Evolutionary conservation across 441 rosid genomes (phyloP).

Genomic region (Daphne laureola): DNA sequence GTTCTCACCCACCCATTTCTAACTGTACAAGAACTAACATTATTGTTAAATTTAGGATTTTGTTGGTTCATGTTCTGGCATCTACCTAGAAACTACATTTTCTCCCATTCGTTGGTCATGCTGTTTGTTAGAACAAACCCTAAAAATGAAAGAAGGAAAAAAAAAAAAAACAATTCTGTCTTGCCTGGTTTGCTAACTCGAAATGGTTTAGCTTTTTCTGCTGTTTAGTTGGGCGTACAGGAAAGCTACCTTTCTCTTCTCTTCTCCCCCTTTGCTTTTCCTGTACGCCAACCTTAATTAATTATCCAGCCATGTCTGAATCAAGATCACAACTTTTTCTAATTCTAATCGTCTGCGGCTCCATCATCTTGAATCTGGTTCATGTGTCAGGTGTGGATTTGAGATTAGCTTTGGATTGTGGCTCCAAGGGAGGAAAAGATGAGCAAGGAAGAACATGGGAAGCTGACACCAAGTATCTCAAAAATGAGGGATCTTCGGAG

Average conservation of each 20-base stretch:
- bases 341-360: constrained; percentile 17
- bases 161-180: constrained; percentile 15
- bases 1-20: constrained; percentile 15
- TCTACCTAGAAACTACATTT: background rate
- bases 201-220: constrained; percentile 17
- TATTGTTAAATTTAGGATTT: constrained; percentile 17
- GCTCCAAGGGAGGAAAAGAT: constrained; percentile 31
- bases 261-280: constrained; percentile 11
- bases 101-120: constrained; percentile 27
- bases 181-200: constrained; percentile 31
- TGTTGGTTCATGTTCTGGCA: background rate
- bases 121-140: constrained; percentile 7
- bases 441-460: constrained; percentile 42
- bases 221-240: constrained; percentile 25
- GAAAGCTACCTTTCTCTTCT: constrained; percentile 13
- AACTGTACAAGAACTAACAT: constrained; percentile 4
- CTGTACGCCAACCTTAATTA: constrained; percentile 27
- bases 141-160: constrained; percentile 10
- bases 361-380: constrained; percentile 14
- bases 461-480: constrained; percentile 30
- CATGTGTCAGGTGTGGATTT: constrained; percentile 3
- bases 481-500: constrained; percentile 19
- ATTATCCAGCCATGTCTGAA: constrained; percentile 25
- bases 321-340: constrained; percentile 12
- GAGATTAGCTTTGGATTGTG: constrained; percentile 31